phyloP scores from a whole-genome alignment of 768 basidiomycete species.

The Termitomyces sp. region DNA sequence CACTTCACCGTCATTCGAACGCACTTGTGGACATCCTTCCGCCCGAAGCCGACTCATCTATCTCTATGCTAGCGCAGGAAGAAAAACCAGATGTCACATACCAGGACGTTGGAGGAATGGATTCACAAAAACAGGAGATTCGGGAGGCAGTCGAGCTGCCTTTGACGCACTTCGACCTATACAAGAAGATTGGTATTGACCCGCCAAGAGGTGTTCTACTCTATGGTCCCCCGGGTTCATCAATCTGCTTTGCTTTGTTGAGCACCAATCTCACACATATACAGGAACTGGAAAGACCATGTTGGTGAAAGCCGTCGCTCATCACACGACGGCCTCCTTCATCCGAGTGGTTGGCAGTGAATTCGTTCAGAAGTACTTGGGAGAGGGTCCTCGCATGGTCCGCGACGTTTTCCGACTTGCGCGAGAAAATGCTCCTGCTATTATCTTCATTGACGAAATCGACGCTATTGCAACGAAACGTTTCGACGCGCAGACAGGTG shows the following conservation, averaged over 20 bases:
- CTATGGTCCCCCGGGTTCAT: conserved; percentile 91
- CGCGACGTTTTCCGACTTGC: conserved; percentile 98
- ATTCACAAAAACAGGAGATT: conserved; percentile 97
- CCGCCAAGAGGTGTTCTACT: conserved; percentile 95
- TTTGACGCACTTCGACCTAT: conserved; percentile 93
- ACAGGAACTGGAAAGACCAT: conserved; percentile 97
- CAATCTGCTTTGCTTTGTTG: not conserved
- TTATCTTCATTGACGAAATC: conserved; percentile 99
- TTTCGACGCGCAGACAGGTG: conserved; percentile 98
- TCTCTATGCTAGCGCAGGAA: conserved; percentile 89
- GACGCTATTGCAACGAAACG: conserved; percentile 99
- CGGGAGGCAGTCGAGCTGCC: conserved; percentile 97
- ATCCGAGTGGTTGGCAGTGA: conserved; percentile 98
- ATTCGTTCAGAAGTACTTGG: conserved; percentile 99
- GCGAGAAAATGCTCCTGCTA: conserved; percentile 93
- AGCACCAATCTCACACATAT: not conserved
- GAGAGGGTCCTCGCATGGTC: conserved; percentile 99
- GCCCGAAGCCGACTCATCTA: conserved; percentile 96
- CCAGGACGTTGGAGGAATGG: conserved; percentile 95
- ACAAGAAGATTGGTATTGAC: conserved; percentile 99
- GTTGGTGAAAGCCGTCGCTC: conserved; percentile 99
- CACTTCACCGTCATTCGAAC: conserved; percentile 98
- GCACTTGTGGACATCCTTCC: conserved; percentile 97
- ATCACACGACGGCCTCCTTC: conserved; percentile 95
- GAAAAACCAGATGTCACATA: conserved; percentile 95